Base-by-base conservation (phyloP, 1,284 basidiomycete species). In the Puccinia triticina region DNA sequence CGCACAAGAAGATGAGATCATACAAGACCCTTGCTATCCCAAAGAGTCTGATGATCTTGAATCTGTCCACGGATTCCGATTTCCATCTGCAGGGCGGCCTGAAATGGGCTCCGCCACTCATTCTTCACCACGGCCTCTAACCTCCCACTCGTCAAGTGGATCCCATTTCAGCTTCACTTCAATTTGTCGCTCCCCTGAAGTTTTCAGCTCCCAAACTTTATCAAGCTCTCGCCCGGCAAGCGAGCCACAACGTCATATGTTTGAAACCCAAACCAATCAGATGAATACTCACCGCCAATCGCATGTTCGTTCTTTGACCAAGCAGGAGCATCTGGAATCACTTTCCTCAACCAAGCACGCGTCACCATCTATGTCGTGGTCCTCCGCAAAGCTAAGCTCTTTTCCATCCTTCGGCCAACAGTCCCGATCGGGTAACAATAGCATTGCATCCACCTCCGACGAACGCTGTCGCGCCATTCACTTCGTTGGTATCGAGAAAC, bases 1-100 rank as follows among this genome's bases (percentile, higher is more conserved):
- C 34, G 16, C 37, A 5, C 64, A 23, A 11, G 34, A 66, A 40
- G 37, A 37, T 66, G 29, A 66, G 37, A 66, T 21, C 37, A 66
- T 66, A 14, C 64, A 37, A 66, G 37, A 40, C 64, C 64, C 64
- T 40, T 40, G 37, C 21, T 43, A 34, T 37, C 64, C 64, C 64
- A 37, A 43, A 43, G 21, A 66, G 12, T 40, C 34, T 66, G 18
- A 26, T 8, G 8, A 40, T 11, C n/a, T n/a, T 40, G 32, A 37
- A 66, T 11, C 64, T 16, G 26, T 29, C 14, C 14, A 34, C 59
- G 32, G 59, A 34, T 61, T 10, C 14, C 59, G 32, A 61, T 61
- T 61, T 18, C 29, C 32, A 16, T 61, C 59, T 34, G 16, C 59
- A 32, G 59, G 59, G 2, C 29, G 16, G 32, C 59, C 29, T 34